A percentile compares a stretch with the other conserved stretches of the same genome.
phyloP scores from a whole-genome alignment of 305 asterid genomes.

The Fraxinus albicans region DNA sequence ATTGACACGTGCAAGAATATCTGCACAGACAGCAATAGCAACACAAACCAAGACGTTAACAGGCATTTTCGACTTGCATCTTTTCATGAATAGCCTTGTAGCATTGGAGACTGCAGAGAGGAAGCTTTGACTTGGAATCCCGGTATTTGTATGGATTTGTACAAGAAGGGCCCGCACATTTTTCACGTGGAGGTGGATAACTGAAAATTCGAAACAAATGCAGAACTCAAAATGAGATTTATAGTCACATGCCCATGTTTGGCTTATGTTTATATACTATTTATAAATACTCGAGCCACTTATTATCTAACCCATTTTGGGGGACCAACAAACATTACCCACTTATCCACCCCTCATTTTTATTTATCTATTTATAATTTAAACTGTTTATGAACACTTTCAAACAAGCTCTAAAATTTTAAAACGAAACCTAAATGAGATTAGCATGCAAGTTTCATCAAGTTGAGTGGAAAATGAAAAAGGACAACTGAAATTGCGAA shows the following conservation, averaged over 20 bases:
- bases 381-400: no score
- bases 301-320: no score
- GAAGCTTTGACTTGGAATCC: constrained; percentile 85
- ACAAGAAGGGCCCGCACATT: constrained; percentile 86
- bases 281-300: neutral
- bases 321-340: no score
- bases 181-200: constrained; percentile 92
- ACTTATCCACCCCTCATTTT: no score
- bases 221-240: constrained; percentile 5
- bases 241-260: neutral
- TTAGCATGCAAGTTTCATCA: neutral
- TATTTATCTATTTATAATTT: no score
- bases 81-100: constrained; percentile 71
- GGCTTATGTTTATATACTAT: no score
- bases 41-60: constrained; percentile 28
- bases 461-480: neutral
- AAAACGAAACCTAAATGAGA: neutral
- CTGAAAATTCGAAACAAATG: constrained; percentile 44
- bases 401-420: neutral
- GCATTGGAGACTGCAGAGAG: constrained; percentile 94
- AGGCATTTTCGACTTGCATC: constrained; percentile 38
- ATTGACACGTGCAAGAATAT: neutral
- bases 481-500: neutral
- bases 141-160: constrained; percentile 80
- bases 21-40: constrained; percentile 15